phyloP scores from a whole-genome alignment of 1,139 yeast species.

The Yarrowia galli region DNA sequence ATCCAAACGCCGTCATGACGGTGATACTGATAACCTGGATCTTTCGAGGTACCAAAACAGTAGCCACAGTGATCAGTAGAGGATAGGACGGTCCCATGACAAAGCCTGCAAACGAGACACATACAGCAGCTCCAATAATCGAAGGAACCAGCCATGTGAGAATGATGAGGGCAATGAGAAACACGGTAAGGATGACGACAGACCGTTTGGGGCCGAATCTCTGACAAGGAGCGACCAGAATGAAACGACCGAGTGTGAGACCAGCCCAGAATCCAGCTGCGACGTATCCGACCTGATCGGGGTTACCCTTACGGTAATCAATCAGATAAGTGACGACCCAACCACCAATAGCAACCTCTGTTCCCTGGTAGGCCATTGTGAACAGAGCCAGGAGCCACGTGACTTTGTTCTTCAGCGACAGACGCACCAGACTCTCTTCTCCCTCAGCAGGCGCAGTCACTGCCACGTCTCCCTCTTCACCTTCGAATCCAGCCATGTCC shows the following conservation, averaged over 20 bases:
- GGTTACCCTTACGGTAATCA: constrained; percentile 60
- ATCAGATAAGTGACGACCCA: constrained; percentile 73
- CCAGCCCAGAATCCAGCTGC: constrained; percentile 80
- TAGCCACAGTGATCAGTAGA: constrained; percentile 69
- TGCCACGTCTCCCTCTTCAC: constrained; percentile 16
- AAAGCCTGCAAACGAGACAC: constrained; percentile 65
- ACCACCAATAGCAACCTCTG: constrained; percentile 73
- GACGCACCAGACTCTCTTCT: constrained; percentile 37
- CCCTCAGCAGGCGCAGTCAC: neutral
- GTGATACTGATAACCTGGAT: constrained; percentile 76
- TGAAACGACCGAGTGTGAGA: constrained; percentile 65
- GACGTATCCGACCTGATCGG: constrained; percentile 62
- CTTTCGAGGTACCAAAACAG: constrained; percentile 66
- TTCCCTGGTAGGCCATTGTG: constrained; percentile 69
- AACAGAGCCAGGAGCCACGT: constrained; percentile 65
- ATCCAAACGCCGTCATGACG: constrained; percentile 78
- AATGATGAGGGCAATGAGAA: constrained; percentile 44
- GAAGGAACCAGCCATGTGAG: constrained; percentile 48
- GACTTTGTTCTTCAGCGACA: constrained; percentile 60
- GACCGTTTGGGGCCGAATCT: constrained; percentile 45
- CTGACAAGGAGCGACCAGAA: constrained; percentile 52
- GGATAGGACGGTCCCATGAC: constrained; percentile 85
- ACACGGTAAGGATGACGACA: constrained; percentile 43
- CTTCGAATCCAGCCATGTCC: constrained; percentile 39
- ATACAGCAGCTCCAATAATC: constrained; percentile 47